A percentile compares a stretch with the other conserved stretches of the same genome.
Conservation (phyloP, 1,284 basidiomycete genomes). For the Ustilago nuda region DNA sequence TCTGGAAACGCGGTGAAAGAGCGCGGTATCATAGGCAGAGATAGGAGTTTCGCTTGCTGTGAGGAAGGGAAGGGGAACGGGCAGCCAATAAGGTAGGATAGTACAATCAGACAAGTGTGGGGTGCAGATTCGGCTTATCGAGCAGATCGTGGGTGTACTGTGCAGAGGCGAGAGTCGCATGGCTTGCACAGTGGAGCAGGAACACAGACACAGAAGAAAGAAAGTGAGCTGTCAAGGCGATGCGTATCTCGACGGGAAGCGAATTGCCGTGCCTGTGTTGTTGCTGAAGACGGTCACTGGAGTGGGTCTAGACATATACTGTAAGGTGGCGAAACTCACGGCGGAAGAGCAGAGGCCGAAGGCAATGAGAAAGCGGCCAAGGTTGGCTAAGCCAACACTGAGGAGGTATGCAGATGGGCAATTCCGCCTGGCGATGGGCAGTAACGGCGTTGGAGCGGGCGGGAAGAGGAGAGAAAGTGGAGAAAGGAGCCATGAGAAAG, state of each 20-base stretch:
- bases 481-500: conserved; percentile 6
- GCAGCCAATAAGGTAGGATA: conserved; percentile 38
- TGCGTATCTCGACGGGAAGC: conserved; percentile 12
- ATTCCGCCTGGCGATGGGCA: conserved; percentile 12
- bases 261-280: not conserved
- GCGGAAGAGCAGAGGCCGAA: conserved; percentile 11
- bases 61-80: conserved; percentile 19
- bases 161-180: not conserved
- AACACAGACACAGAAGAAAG: not conserved
- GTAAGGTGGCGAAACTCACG: not conserved
- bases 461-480: not conserved
- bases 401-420: not conserved
- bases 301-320: conserved; percentile 17
- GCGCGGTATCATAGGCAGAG: not conserved
- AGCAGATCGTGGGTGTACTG: not conserved
- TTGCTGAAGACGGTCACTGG: conserved; percentile 1
- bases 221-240: conserved; percentile 8
- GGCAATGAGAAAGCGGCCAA: not conserved
- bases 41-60: not conserved
- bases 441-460: not conserved
- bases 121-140: conserved; percentile 27
- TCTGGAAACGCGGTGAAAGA: not conserved
- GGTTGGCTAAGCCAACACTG: no score
- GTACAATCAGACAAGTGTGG: conserved; percentile 21
- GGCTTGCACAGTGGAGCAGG: not conserved